Evolutionary conservation across 768 basidiomycete genomes (phyloP).

Genomic region (Leccinellum rugosiceps): DNA sequence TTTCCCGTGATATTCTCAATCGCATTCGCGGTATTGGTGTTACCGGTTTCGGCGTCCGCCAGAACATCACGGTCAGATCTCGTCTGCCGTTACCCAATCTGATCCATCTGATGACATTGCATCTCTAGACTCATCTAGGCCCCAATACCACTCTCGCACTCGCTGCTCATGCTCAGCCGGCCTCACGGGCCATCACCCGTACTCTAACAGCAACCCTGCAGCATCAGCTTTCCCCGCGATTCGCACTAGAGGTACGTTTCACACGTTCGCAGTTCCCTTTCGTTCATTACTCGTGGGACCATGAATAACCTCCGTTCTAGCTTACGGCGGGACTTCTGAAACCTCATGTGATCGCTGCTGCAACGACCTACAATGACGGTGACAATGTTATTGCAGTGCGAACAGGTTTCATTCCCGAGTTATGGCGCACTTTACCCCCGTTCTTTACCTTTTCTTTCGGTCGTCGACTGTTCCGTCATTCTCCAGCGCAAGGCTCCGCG

Average conservation of each 20-base stretch:
- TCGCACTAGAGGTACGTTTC: conserved; percentile 42
- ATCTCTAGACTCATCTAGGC: conserved; percentile 45
- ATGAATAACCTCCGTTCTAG: conserved; percentile 28
- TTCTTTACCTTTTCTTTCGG: conserved; percentile 43
- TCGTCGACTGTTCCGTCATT: conserved; percentile 51
- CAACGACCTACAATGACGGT: conserved; percentile 47
- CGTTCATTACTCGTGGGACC: conserved; percentile 5
- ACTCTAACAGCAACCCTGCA: conserved; percentile 66
- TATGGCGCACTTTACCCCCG: conserved; percentile 34
- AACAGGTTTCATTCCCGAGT: conserved; percentile 34
- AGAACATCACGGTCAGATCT: conserved; percentile 42
- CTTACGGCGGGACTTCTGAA: conserved; percentile 39
- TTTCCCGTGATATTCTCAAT: conserved; percentile 28
- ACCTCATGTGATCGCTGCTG: conserved; percentile 40
- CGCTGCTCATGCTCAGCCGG: conserved; percentile 35
- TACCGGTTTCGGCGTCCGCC: conserved; percentile 37
- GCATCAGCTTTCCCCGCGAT: conserved; percentile 72
- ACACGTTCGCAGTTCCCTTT: conserved; percentile 16
- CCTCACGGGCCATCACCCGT: conserved; percentile 26
- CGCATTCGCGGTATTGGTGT: conserved; percentile 37
- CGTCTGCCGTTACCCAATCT: conserved; percentile 10
- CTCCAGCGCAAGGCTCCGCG: conserved; percentile 45
- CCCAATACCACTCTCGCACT: conserved; percentile 44
- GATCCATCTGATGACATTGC: conserved; percentile 19
- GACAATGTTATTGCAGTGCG: conserved; percentile 44